A percentile compares a stretch with the other conserved stretches of the same genome.
These are phyloP conservation scores for Neofusicoccum ribis DNA, from an alignment of 2,329 filamentous ascomycete genomes.

Conservation along the genomic window DNA sequence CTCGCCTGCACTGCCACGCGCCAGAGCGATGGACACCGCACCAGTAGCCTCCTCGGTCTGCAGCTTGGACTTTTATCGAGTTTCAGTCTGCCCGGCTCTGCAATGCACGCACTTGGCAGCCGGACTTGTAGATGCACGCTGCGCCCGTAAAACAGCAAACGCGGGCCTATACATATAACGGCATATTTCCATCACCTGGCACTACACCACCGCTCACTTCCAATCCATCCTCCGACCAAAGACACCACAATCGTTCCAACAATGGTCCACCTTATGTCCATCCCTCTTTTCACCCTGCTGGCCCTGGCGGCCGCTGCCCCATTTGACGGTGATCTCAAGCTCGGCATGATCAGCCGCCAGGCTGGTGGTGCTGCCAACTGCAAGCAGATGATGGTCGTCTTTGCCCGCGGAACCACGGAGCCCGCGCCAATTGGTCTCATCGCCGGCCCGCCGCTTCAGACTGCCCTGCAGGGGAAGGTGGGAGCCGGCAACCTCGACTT, in stretches of 20 bases:
- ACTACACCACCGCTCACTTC: not conserved
- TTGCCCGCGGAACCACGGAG: slow-evolving; percentile 58
- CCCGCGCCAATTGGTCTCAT: slow-evolving; percentile 52
- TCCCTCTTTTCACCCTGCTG: not conserved
- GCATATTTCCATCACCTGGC: not conserved
- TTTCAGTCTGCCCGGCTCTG: not conserved
- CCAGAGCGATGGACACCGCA: not conserved
- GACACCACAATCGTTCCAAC: not conserved
- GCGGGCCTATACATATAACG: not conserved
- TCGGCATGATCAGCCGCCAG: not conserved
- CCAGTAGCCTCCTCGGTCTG: not conserved
- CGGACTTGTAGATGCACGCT: not conserved
- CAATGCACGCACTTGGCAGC: not conserved
- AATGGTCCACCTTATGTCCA: not conserved
- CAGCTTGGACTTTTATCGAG: not conserved
- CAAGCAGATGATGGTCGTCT: slow-evolving; percentile 52
- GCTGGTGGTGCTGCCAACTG: not conserved
- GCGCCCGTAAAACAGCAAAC: not conserved
- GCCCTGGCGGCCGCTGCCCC: not conserved
- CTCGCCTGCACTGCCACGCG: not conserved
- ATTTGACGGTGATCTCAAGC: not conserved
- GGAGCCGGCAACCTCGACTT: slow-evolving; percentile 48
- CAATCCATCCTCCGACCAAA: not conserved
- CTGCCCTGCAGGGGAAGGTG: slow-evolving; percentile 44
- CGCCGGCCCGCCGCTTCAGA: slow-evolving; percentile 54